These are phyloP conservation scores for Hypoxylon trugodes DNA, from an alignment of 495 filamentous ascomycete genomes.

Conservation along the genomic window DNA sequence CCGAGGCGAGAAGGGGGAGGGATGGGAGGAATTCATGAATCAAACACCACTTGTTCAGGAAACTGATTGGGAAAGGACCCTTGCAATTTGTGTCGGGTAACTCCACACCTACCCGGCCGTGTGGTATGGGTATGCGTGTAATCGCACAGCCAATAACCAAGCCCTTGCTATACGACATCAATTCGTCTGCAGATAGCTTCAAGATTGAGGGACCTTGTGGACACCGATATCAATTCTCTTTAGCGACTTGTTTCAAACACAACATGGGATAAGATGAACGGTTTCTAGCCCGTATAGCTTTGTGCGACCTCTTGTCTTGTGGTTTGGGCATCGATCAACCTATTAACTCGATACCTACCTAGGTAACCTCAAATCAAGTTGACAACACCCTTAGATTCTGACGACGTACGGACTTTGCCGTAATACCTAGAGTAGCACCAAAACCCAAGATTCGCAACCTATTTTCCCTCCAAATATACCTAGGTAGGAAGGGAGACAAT, in stretches of 20 bases:
- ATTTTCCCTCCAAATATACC: too few relatives aligned
- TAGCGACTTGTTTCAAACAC: not conserved
- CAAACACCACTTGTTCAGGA: slow-evolving; percentile 11
- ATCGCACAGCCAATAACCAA: slow-evolving; percentile 4
- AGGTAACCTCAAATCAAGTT: too few relatives aligned
- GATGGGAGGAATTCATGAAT: not conserved
- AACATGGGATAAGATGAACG: too few relatives aligned
- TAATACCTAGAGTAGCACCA: too few relatives aligned
- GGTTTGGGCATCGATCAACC: not conserved
- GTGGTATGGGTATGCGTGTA: slow-evolving; percentile 4
- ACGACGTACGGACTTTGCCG: slow-evolving; percentile 8
- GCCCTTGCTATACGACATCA: slow-evolving; percentile 5
- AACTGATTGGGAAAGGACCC: slow-evolving; percentile 5
- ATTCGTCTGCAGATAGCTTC: slow-evolving; percentile 19
- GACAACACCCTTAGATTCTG: too few relatives aligned
- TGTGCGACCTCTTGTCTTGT: not conserved
- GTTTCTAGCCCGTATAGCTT: not conserved
- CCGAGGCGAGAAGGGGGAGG: not conserved
- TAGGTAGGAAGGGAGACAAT: too few relatives aligned
- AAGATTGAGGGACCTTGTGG: slow-evolving; percentile 2
- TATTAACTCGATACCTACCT: not conserved
- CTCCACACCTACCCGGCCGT: slow-evolving; percentile 15
- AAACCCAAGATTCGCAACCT: too few relatives aligned
- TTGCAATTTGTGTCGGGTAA: slow-evolving; percentile 8
- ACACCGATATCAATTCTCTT: not conserved